Evolutionary conservation across 352 stramenopile genomes (phyloP).

Genomic region (Peronospora belbahrii): DNA sequence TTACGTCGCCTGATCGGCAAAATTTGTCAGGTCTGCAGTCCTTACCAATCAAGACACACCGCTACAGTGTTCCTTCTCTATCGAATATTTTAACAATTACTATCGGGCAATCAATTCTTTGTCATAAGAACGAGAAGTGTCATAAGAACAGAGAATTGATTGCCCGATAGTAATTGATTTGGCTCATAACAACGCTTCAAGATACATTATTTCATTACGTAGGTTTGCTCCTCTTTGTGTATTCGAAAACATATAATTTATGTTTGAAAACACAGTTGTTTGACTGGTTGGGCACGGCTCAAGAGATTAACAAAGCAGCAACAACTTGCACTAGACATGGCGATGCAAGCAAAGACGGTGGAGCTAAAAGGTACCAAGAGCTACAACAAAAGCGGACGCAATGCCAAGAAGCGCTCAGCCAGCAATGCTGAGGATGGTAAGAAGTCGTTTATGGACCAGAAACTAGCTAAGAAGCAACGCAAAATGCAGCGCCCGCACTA

Average conservation of each 20-base stretch:
- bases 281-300: conserved; percentile 14
- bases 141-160: no score
- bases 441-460: conserved; percentile 83
- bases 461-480: conserved; percentile 89
- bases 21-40: no score
- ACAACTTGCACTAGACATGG: conserved; percentile 23
- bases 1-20: no score
- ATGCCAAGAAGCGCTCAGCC: conserved; percentile 59
- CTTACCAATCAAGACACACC: no score
- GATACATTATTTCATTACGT: neutral
- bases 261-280: conserved; percentile 12
- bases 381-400: conserved; percentile 24
- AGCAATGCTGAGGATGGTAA: conserved; percentile 45
- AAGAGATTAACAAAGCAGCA: conserved; percentile 5
- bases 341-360: conserved; percentile 19
- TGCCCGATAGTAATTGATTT: no score
- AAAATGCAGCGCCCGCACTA: conserved; percentile 92
- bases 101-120: no score
- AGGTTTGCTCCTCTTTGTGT: neutral
- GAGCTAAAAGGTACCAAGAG: conserved; percentile 23
- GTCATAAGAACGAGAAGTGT: no score
- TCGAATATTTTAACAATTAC: no score
- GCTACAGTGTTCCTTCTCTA: no score
- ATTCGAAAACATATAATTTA: no score
- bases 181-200: no score